Conservation (phyloP, 306 rosid species). For the Geum urbanum region DNA sequence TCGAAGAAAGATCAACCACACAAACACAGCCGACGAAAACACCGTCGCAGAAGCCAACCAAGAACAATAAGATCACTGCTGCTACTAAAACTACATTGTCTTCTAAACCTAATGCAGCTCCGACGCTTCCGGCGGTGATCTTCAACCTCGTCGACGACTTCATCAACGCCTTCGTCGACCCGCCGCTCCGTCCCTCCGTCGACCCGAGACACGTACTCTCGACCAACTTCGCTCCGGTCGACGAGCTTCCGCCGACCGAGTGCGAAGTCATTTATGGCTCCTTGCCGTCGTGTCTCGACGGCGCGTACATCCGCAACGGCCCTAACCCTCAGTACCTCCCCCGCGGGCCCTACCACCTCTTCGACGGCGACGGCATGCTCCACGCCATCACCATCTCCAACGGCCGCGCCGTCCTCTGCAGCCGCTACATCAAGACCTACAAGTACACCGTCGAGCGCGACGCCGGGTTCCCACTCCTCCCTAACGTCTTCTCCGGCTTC, state of each 20-base stretch:
- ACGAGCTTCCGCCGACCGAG: conserved; percentile 75
- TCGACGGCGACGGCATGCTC: conserved; percentile 94
- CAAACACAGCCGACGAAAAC: conserved; percentile 9
- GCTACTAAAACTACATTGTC: background rate
- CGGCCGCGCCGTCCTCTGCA: conserved; percentile 66
- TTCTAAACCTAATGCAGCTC: background rate
- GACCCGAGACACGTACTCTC: conserved; percentile 61
- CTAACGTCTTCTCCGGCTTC: conserved; percentile 76
- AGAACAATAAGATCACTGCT: background rate
- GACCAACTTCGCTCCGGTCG: conserved; percentile 64
- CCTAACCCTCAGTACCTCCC: conserved; percentile 93
- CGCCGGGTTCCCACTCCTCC: conserved; percentile 61
- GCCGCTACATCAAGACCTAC: conserved; percentile 72
- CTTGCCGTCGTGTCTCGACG: conserved; percentile 55
- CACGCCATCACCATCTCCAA: conserved; percentile 55
- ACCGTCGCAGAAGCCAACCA: background rate
- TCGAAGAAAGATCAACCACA: conserved; percentile 32
- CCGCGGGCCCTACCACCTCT: conserved; percentile 87
- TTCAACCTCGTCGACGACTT: conserved; percentile 60
- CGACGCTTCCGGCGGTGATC: conserved; percentile 28
- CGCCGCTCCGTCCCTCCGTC: conserved; percentile 54
- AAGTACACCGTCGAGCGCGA: conserved; percentile 57
- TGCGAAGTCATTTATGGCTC: conserved; percentile 50
- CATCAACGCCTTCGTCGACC: conserved; percentile 76
- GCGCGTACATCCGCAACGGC: conserved; percentile 84